Percentiles rank a stretch among this genome's conserved stretches.
These are phyloP conservation scores for Phytophthora cryptogea DNA, from an alignment of 352 stramenopile species.

Conservation along the genomic window DNA sequence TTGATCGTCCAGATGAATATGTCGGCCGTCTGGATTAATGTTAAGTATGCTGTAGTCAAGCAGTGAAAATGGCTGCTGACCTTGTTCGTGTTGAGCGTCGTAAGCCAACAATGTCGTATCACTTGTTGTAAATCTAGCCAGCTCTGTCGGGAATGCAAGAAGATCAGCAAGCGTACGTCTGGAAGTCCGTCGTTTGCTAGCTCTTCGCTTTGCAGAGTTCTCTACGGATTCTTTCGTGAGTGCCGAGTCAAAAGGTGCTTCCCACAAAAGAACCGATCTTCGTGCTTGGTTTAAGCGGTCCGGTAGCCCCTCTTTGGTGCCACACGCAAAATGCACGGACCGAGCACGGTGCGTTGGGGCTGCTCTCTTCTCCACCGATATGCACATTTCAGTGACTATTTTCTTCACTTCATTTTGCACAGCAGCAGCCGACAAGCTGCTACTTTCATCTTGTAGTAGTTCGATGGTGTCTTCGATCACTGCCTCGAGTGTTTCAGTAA, in stretches of 20 bases:
- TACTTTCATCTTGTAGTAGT: background rate
- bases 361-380: conserved; percentile 3
- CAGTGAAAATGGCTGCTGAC: conserved; percentile 45
- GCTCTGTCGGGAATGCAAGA: conserved; percentile 27
- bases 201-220: conserved; percentile 32
- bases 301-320: conserved; percentile 3
- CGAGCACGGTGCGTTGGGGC: conserved; percentile 7
- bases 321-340: conserved; percentile 20
- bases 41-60: conserved; percentile 59
- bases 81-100: conserved; percentile 56
- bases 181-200: conserved; percentile 34
- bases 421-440: background rate
- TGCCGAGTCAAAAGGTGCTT: conserved; percentile 20
- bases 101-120: conserved; percentile 61
- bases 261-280: conserved; percentile 27
- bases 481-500: background rate
- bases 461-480: background rate
- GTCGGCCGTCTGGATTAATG: conserved; percentile 49
- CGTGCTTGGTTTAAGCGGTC: conserved; percentile 8
- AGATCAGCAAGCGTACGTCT: conserved; percentile 30
- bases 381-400: too few relatives aligned
- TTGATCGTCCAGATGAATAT: conserved; percentile 57
- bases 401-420: too few relatives aligned
- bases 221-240: conserved; percentile 29
- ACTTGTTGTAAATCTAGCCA: conserved; percentile 27